Conservation (phyloP, 2,329 filamentous ascomycete species). For the Pestalotiopsis sp. region DNA sequence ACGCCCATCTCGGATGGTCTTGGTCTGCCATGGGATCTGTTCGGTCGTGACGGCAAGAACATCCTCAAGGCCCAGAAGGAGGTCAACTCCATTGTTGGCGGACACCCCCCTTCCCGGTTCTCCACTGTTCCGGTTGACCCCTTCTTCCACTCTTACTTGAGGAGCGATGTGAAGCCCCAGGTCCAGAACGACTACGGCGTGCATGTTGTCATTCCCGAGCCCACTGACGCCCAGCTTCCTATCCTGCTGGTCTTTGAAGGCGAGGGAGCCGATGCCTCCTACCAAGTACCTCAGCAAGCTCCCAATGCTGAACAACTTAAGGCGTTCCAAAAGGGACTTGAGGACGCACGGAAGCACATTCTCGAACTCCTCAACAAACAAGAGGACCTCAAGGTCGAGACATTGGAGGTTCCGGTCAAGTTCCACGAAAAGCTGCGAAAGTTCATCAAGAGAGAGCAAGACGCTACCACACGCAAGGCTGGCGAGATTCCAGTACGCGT, state of each 20-base stretch:
- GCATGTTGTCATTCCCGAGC: constrained; percentile 70
- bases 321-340: constrained; percentile 56
- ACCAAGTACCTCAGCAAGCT: constrained; percentile 55
- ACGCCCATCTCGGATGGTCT: constrained; percentile 71
- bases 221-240: constrained; percentile 58
- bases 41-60: constrained; percentile 84
- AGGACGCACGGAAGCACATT: constrained; percentile 59
- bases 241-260: constrained; percentile 78
- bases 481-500: constrained; percentile 64
- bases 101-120: constrained; percentile 74
- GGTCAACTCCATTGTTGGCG: constrained; percentile 72
- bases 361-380: constrained; percentile 60
- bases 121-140: constrained; percentile 69
- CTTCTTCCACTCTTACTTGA: constrained; percentile 77
- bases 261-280: constrained; percentile 45
- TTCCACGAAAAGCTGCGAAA: constrained; percentile 65
- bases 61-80: constrained; percentile 74
- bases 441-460: constrained; percentile 68
- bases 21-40: constrained; percentile 82
- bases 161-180: constrained; percentile 61
- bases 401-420: constrained; percentile 62
- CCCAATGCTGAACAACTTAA: constrained; percentile 52
- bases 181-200: constrained; percentile 73
- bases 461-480: constrained; percentile 46
- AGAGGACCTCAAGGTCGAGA: constrained; percentile 50